Evolutionary conservation across 352 stramenopile genomes (phyloP), one percentile per base, ranked within the genome.

Genomic region (Globisporangium okanoganense): DNA sequence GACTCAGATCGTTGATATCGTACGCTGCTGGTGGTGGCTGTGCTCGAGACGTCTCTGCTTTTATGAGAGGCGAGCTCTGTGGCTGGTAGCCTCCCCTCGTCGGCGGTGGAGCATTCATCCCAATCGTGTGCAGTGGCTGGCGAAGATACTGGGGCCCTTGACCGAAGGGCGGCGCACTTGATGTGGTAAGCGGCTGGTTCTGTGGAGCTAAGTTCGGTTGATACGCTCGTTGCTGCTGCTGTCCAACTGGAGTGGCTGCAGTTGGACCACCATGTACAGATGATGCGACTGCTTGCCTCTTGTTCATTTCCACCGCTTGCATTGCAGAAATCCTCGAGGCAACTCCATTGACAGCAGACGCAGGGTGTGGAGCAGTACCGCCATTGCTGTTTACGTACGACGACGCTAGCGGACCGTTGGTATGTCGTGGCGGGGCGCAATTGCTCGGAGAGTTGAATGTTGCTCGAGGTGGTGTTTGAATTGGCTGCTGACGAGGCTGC

Each of bases 1-100:
- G 66, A 62, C 85, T 91, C 10, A 95, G 70, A 40, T 92, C 85
- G 55, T 92, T 84, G 56, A 95, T 85, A 40, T 90, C 78, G 59
- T 74, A 92, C 58, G 73, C 79, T 41, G 48, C 31, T 31, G 41
- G 29, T 35, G 35, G 2, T n/a, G n/a, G n/a, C 27, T 38, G 24
- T 18, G n/a, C 14, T 45, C 55, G 45, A 25, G 59, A 16, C 1
- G 9, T 29, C 45, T 76, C 69, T 2, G 56, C 53, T 50, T 70
- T 78, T 41, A 75, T 64, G 22, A 70, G 67, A 6, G 62, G 55
- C 13, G 48, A 36, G 9, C 20, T 59, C 6, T 62, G 62, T 8
- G 52, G 18, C 20, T 61, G 58, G 36, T 66, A 67, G 25, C 47
- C 62, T 20, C 27, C 33, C 66, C 75, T 75, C 12, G 75, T 76